Evolutionary conservation across 148 eudicot genomes (phyloP).

Genomic region (Camellia sinensis): DNA sequence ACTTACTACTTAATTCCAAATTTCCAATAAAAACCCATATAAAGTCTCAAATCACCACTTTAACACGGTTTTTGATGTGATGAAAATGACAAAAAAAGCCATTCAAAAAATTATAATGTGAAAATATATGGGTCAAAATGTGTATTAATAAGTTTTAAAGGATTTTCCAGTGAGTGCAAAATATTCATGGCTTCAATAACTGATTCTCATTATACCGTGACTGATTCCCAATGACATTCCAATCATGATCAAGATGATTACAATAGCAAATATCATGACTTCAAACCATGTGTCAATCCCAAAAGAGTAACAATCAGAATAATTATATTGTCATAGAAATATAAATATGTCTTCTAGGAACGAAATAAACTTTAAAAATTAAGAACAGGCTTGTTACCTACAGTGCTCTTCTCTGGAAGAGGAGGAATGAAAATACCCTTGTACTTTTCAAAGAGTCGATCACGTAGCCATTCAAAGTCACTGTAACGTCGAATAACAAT

Average conservation of each 20-base stretch:
- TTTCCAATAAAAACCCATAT: background rate
- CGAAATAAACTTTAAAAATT: no score
- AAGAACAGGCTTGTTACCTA: slow-evolving; percentile 47
- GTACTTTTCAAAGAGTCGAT: slow-evolving; percentile 91
- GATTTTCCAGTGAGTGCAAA: background rate
- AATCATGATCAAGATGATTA: background rate
- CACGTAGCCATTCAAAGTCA: slow-evolving; percentile 94
- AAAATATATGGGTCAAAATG: background rate
- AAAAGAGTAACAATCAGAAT: background rate
- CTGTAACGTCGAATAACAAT: slow-evolving; percentile 91
- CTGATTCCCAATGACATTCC: background rate
- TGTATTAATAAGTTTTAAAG: background rate
- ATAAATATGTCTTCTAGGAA: background rate
- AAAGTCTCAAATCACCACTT: background rate
- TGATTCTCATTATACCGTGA: background rate
- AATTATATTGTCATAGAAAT: background rate
- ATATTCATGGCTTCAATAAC: background rate
- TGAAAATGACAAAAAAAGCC: background rate
- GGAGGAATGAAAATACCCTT: slow-evolving; percentile 97
- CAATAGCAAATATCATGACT: background rate
- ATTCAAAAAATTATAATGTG: no score
- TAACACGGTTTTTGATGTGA: background rate
- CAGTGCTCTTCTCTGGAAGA: slow-evolving; percentile 98
- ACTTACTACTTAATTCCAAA: background rate
- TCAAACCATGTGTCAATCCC: background rate